These are phyloP conservation scores for Aspergillus biplanus DNA, from an alignment of 495 filamentous ascomycete species.

Conservation along the genomic window DNA sequence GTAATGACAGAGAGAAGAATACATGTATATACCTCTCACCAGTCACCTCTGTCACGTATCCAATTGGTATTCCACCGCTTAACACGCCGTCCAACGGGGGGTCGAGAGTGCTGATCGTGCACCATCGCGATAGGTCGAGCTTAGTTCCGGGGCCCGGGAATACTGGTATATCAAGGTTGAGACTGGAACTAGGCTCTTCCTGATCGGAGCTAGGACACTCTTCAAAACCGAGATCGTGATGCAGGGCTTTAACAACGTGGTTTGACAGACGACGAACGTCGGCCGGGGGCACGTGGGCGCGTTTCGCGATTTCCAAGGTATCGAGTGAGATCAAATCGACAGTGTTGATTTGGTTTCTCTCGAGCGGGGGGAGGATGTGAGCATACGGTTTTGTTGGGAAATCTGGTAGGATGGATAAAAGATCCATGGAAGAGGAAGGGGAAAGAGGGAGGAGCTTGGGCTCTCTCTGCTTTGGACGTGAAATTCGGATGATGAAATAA, in stretches of 20 bases:
- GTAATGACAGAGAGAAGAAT: background rate
- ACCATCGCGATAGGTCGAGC: conserved; percentile 50
- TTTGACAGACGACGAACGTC: conserved; percentile 72
- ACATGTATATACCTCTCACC: conserved; percentile 71
- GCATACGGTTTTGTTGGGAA: conserved; percentile 71
- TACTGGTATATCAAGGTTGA: conserved; percentile 24
- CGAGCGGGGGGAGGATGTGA: conserved; percentile 77
- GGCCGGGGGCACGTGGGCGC: conserved; percentile 78
- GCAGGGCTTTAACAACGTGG: conserved; percentile 67
- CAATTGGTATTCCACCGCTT: conserved; percentile 81
- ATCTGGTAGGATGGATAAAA: conserved; percentile 77
- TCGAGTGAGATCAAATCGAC: conserved; percentile 88
- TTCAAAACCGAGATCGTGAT: conserved; percentile 62
- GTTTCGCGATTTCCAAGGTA: conserved; percentile 79
- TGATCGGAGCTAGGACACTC: conserved; percentile 19
- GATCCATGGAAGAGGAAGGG: conserved; percentile 64
- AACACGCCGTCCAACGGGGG: conserved; percentile 71
- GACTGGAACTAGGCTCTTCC: conserved; percentile 34
- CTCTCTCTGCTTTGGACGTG: background rate
- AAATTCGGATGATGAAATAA: background rate
- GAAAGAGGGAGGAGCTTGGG: conserved; percentile 2
- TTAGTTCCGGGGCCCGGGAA: conserved; percentile 31
- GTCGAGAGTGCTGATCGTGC: conserved; percentile 80
- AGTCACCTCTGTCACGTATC: conserved; percentile 86
- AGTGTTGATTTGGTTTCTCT: conserved; percentile 72